A percentile compares a stretch with the other conserved stretches of the same genome.
These are phyloP conservation scores for Pseudonitzschia multistriata DNA, from an alignment of 108 stramenopile species.

Conservation along the genomic window DNA sequence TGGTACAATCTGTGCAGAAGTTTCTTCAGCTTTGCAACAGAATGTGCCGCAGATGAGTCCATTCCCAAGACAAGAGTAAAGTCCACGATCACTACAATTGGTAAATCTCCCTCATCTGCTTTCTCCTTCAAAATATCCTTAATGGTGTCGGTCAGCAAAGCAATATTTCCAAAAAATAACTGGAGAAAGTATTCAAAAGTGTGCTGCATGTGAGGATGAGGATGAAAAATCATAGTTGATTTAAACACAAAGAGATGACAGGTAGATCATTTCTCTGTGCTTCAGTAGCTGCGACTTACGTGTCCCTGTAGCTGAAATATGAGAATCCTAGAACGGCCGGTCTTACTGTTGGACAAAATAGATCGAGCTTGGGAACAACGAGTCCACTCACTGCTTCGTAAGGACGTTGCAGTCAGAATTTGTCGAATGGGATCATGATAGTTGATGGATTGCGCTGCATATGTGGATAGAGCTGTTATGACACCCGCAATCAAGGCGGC, in stretches of 20 bases:
- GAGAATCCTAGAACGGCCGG: slow-evolving; percentile 57
- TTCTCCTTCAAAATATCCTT: slow-evolving; percentile 46
- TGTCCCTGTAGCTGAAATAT: slow-evolving; percentile 72
- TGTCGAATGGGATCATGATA: slow-evolving; percentile 67
- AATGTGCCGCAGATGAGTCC: slow-evolving; percentile 76
- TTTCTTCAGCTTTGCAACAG: slow-evolving; percentile 64
- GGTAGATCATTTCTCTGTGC: background rate
- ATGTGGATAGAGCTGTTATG: slow-evolving; percentile 56
- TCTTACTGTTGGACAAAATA: slow-evolving; percentile 54
- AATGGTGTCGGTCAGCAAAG: slow-evolving; percentile 54
- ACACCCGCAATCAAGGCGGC: slow-evolving; percentile 74
- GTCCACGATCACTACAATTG: slow-evolving; percentile 69
- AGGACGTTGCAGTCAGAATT: slow-evolving; percentile 56
- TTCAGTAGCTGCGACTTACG: slow-evolving; percentile 41
- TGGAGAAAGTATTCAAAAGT: slow-evolving; percentile 3
- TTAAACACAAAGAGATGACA: slow-evolving; percentile 29
- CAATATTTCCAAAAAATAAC: slow-evolving; percentile 45
- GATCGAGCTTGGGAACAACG: slow-evolving; percentile 35
- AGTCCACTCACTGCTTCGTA: slow-evolving; percentile 63
- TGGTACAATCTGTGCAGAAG: slow-evolving; percentile 44
- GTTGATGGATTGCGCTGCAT: slow-evolving; percentile 60
- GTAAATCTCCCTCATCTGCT: slow-evolving; percentile 27
- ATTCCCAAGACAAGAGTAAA: slow-evolving; percentile 72
- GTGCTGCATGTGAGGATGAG: background rate
- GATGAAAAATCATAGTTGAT: background rate